Percentiles rank a stretch among this genome's conserved stretches.
Evolutionary conservation across 352 stramenopile species (phyloP).

Genomic region (Phytophthora rubi): DNA sequence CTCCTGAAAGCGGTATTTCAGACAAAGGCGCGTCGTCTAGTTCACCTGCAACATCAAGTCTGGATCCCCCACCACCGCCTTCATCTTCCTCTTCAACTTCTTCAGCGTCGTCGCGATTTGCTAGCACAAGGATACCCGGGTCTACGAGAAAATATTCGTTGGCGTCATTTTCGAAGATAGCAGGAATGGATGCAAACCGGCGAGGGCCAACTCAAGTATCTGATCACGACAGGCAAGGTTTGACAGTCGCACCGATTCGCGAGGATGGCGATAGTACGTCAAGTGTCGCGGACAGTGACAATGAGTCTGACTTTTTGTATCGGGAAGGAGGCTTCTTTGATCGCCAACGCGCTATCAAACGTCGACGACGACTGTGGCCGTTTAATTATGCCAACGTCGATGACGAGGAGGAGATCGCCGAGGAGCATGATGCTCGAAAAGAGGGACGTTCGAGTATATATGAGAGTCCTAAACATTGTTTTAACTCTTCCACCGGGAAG

Average conservation of each 20-base stretch:
- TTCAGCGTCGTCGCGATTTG: constrained; percentile 38
- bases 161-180: constrained; percentile 65
- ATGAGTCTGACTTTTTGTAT: constrained; percentile 78
- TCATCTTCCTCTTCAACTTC: constrained; percentile 42
- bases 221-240: constrained; percentile 22
- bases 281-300: constrained; percentile 25
- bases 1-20: constrained; percentile 25
- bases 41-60: constrained; percentile 14
- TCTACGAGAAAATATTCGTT: constrained; percentile 62
- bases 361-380: constrained; percentile 57
- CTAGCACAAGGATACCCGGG: constrained; percentile 28
- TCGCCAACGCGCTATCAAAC: constrained; percentile 68
- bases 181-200: constrained; percentile 36
- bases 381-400: constrained; percentile 59
- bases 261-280: constrained; percentile 28
- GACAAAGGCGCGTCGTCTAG: constrained; percentile 18
- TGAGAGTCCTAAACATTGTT: constrained; percentile 18
- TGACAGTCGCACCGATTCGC: constrained; percentile 29
- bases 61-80: constrained; percentile 31
- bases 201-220: constrained; percentile 12
- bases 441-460: constrained; percentile 12
- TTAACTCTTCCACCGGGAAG: constrained; percentile 15
- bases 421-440: constrained; percentile 27
- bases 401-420: constrained; percentile 31
- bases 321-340: constrained; percentile 84